Percentiles rank a stretch among this genome's conserved stretches.
Conservation (phyloP, 2,329 filamentous ascomycete species). For the Aspergillus fumigatus region DNA sequence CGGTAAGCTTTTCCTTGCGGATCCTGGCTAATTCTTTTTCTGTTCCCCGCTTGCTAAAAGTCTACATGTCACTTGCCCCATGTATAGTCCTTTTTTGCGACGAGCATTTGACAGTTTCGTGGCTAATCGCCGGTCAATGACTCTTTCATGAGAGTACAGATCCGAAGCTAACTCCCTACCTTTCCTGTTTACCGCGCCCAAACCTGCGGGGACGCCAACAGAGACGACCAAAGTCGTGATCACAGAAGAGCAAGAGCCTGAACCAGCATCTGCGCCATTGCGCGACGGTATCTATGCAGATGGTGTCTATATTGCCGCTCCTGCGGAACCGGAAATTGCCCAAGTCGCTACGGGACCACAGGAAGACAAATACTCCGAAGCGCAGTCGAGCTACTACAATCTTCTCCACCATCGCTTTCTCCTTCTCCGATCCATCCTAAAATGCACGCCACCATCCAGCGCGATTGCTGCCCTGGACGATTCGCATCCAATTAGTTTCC, state of each 20-base stretch:
- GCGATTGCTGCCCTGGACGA: slow-evolving; percentile 51
- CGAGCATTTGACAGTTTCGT: not conserved
- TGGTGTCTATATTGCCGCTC: slow-evolving; percentile 69
- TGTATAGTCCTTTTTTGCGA: slow-evolving; percentile 10
- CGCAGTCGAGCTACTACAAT: slow-evolving; percentile 64
- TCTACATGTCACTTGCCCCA: slow-evolving; percentile 5
- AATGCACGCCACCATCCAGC: slow-evolving; percentile 50
- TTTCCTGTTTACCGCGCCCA: slow-evolving; percentile 63
- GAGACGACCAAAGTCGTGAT: slow-evolving; percentile 1
- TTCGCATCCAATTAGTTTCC: slow-evolving; percentile 51
- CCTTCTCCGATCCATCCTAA: slow-evolving; percentile 59
- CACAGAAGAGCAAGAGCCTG: not conserved
- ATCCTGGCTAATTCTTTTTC: slow-evolving; percentile 14
- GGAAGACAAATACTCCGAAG: slow-evolving; percentile 35
- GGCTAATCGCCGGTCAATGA: slow-evolving; percentile 14
- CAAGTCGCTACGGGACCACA: slow-evolving; percentile 25
- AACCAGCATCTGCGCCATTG: slow-evolving; percentile 46
- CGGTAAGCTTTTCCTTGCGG: slow-evolving; percentile 50
- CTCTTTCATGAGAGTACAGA: slow-evolving; percentile 44
- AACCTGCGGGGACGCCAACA: slow-evolving; percentile 23
- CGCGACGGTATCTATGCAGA: slow-evolving; percentile 66
- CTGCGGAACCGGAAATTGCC: slow-evolving; percentile 43
- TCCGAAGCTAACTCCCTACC: slow-evolving; percentile 72
- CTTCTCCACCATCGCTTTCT: slow-evolving; percentile 63
- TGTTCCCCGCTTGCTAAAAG: slow-evolving; percentile 19